Evolutionary conservation across 495 filamentous ascomycete genomes (phyloP), one percentile per base, ranked within the genome.

Genomic region (Bryoglossum gracile): DNA sequence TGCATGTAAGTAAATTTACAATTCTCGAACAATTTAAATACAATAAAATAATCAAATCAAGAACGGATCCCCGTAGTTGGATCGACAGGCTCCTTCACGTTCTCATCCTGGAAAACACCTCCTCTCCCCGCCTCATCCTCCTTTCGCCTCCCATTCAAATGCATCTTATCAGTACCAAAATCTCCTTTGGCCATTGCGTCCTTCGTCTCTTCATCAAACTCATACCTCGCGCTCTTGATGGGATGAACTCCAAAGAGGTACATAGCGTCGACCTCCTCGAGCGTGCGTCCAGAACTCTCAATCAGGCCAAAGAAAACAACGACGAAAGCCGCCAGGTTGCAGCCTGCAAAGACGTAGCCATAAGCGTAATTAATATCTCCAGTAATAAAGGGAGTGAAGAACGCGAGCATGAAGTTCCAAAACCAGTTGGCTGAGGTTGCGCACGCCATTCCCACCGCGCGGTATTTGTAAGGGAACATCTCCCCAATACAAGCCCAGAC

Each of bases 401-500:
- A 88, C 9, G 81, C 80, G 57, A 92, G 81, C 54, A 91, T 63
- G 72, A 91, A 30, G 65, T 94, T 95, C 83, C 82, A 92, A 46
- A 81, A 76, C 89, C 89, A 95, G 70, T 94, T 95, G 45, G 80
- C 75, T 4, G 83, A 80, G 0, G 89, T 92, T 13, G 84, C 83
- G 14, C 89, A 60, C 26, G 81, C 84, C 74, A 89, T 89, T 55
- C 76, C 81, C 24, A 78, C 75, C 16, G 84, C 84, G 35, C 87
- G 79, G 64, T 89, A 87, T 39, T 80, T 74, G 47, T 79, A 74
- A 17, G 89, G 88, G 64, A 87, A 94, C 58, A 92, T 77, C 68
- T 95, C 88, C 43, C 81, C 82, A 38, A 83, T 80, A 46, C 87
- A 79, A 21, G 81, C 75, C 87, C 87, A 94, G 34, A 90, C 75